Percentiles rank a stretch among this genome's conserved stretches.
phyloP scores from a whole-genome alignment of 2,329 filamentous ascomycete species.

The Xylogone sp. region DNA sequence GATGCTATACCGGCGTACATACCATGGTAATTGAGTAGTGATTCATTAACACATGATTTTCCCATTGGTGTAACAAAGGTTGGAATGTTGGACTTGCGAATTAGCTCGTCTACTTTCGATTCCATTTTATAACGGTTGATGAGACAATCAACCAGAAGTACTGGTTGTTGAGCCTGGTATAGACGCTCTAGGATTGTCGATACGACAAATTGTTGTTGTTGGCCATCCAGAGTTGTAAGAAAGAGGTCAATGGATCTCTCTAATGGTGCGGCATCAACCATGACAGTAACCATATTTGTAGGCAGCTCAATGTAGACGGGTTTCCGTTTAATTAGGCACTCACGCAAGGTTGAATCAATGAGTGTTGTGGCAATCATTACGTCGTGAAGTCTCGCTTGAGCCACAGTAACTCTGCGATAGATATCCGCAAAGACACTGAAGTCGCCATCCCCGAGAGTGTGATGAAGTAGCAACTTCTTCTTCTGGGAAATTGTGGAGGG shows the following conservation, averaged over 20 bases:
- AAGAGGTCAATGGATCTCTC: constrained; percentile 62
- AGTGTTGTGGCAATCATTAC: constrained; percentile 65
- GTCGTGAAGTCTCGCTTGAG: constrained; percentile 64
- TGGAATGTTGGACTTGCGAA: constrained; percentile 69
- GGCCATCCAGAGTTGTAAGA: constrained; percentile 59
- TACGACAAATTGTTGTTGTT: constrained; percentile 73
- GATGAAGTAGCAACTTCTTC: constrained; percentile 55
- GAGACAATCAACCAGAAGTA: constrained; percentile 77
- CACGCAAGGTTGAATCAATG: constrained; percentile 70
- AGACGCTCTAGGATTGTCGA: constrained; percentile 69
- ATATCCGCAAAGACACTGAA: constrained; percentile 78
- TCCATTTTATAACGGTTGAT: constrained; percentile 70
- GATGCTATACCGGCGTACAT: constrained; percentile 77
- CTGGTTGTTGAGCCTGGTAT: constrained; percentile 64
- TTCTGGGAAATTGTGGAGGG: no score
- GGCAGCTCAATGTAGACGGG: constrained; percentile 82
- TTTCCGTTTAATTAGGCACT: constrained; percentile 67
- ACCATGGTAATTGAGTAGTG: constrained; percentile 69
- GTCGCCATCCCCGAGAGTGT: constrained; percentile 70
- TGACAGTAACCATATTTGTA: constrained; percentile 70
- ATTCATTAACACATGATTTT: constrained; percentile 80
- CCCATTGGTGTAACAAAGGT: constrained; percentile 84
- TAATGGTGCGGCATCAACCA: constrained; percentile 69
- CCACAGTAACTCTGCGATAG: constrained; percentile 65
- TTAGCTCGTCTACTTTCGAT: constrained; percentile 63